These are phyloP conservation scores for Cetradonia linearis DNA, from an alignment of 495 filamentous ascomycete genomes.

Conservation along the genomic window DNA sequence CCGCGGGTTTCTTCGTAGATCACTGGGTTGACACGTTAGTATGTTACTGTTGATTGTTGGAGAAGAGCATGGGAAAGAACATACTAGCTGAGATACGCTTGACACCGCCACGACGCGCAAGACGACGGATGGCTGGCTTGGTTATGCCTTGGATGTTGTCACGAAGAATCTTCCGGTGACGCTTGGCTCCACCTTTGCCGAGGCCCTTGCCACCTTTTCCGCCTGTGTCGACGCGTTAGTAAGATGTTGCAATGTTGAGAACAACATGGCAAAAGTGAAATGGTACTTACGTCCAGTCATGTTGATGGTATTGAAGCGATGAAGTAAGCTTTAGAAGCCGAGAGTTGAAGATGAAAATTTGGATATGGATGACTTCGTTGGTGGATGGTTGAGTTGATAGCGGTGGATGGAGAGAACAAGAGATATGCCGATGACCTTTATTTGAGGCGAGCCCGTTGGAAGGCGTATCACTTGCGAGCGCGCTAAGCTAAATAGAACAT, in stretches of 20 bases:
- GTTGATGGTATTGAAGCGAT: conserved; percentile 34
- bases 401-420: conserved; percentile 32
- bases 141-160: conserved; percentile 99
- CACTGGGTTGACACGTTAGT: conserved; percentile 41
- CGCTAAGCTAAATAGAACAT: conserved; percentile 15
- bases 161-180: conserved; percentile 97
- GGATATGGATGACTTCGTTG: conserved; percentile 30
- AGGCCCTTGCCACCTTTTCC: conserved; percentile 98
- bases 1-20: conserved; percentile 99
- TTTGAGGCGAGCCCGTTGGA: conserved; percentile 31
- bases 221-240: conserved; percentile 48
- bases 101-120: conserved; percentile 98
- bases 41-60: background rate
- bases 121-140: conserved; percentile 99
- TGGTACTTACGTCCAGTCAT: conserved; percentile 62
- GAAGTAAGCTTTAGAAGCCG: conserved; percentile 30
- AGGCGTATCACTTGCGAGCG: conserved; percentile 17
- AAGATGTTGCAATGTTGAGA: conserved; percentile 20
- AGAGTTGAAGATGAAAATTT: conserved; percentile 29
- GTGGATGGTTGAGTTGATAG: conserved; percentile 19
- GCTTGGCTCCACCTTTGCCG: conserved; percentile 87
- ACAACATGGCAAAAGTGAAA: conserved; percentile 20
- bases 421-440: conserved; percentile 39
- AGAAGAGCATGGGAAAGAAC: conserved; percentile 25
- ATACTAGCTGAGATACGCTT: conserved; percentile 99